Evolutionary conservation across 306 rosid genomes (phyloP), one percentile per base, ranked within the genome.

Genomic region (Ammopiptanthus mongolicus): DNA sequence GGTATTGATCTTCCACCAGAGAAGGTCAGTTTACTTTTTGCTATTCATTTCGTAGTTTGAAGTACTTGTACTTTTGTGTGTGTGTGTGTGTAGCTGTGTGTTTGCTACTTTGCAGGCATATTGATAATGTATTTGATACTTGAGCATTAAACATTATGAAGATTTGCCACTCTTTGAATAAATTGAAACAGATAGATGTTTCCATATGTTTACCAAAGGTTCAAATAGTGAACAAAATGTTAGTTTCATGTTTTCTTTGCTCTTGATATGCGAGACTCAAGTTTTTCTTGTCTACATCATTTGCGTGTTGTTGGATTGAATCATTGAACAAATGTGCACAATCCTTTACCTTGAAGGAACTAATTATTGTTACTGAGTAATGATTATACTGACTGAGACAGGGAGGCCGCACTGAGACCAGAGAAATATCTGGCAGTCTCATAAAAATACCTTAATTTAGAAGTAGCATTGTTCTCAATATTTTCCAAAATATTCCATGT

Each of bases 1-100:
- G 98, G 98, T 7, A 83, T 94, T 63, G 98, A 94, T 94, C 93
- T 94, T 59, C 98, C 98, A 50, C 96, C 98, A 55, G 98, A 94
- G 80, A 94, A 91, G 94, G 98, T 91, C 69, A 75, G 87, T 56
- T 76, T 84, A 48, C 31, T 52, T 12, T 62, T 29, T 56, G 65
- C 62, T 41, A 22, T 22, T 78, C 29, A 34, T 77, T 48, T 69
- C 58, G 19, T 66, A 19, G 50, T 68, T 53, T 80, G 75, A 36
- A 57, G 25, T 66, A 22, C 65, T 37, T 15, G 28, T 46, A 14
- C 41, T 39, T 69, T 5, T 31, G 9, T 25, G 28, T 25, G 28
- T 25, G 25, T 19, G 14, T 60, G 50, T 5, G 10, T 65, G 22
- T 31, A 31, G 66, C 31, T 11, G 5, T 21, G 67, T 50, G 53